Percentiles rank a stretch among this genome's conserved stretches.
These are phyloP conservation scores for Pichia nakasei DNA, from an alignment of 805 yeast genomes.

Conservation along the genomic window DNA sequence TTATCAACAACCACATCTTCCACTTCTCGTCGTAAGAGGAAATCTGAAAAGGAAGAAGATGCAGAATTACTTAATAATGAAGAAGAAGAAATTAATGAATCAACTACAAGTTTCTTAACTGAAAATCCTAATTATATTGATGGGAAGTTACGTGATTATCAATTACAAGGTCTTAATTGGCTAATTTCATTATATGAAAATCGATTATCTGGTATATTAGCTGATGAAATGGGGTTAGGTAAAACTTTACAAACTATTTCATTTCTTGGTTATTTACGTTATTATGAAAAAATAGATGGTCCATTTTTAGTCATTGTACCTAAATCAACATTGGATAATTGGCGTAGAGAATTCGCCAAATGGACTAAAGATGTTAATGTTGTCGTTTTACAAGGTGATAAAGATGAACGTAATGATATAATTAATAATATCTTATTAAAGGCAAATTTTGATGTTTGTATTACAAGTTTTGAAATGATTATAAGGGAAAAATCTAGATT, in stretches of 20 bases:
- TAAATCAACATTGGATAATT: conserved; percentile 89
- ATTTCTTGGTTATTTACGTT: conserved; percentile 80
- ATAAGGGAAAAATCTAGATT: conserved; percentile 76
- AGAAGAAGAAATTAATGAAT: conserved; percentile 57
- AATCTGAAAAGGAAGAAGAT: conserved; percentile 93
- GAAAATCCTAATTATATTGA: conserved; percentile 75
- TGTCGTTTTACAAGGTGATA: conserved; percentile 80
- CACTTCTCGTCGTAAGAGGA: conserved; percentile 48
- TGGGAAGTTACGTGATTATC: conserved; percentile 83
- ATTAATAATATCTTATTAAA: conserved; percentile 51
- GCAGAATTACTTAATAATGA: conserved; percentile 84
- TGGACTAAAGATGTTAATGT: conserved; percentile 96
- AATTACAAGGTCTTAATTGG: conserved; percentile 94
- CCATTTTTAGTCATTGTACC: conserved; percentile 92
- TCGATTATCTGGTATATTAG: conserved; percentile 82
- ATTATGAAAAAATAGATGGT: conserved; percentile 69
- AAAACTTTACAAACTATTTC: conserved; percentile 93
- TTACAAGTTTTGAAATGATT: conserved; percentile 91
- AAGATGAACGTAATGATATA: conserved; percentile 62
- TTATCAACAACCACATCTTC: not conserved
- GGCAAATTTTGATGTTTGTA: conserved; percentile 80
- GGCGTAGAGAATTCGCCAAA: conserved; percentile 88
- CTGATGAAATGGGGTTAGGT: conserved; percentile 98
- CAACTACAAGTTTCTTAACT: conserved; percentile 62
- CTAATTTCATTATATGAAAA: conserved; percentile 81